Base-by-base conservation (phyloP, 805 yeast genomes). In the Candida multigemmis region DNA sequence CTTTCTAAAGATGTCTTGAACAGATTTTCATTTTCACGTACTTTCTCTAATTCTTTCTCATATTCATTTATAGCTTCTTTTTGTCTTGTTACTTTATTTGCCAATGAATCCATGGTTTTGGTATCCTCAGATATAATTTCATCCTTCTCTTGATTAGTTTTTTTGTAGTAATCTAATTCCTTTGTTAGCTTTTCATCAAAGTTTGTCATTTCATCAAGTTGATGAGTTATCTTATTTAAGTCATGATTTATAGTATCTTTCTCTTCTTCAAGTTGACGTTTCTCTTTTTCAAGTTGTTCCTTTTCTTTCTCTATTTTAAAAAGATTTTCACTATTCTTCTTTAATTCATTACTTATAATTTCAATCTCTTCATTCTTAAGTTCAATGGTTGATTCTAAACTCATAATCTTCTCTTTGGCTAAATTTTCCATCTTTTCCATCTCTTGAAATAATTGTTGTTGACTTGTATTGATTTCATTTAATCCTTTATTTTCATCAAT, bases 61-160 rank as follows among this genome's bases (percentile, higher is more conserved):
- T 35, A 16, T 33, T 42, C 25, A 28, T 43, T 15, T 7, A 16
- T 21, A 15, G 26, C 27, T 15, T 32, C 30, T 28, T 47, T 43
- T 16, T 40, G 44, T 14, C 31, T 22, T 12, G 40, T 36, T 9
- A 50, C 37, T 22, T 42, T 41, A 27, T 39, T 34, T 3, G 49
- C 48, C n/a, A 56, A 38, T 28, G 51, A 53, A 19, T 37, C 44
- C 36, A 58, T 31, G 26, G 48, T 51, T 21, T 34, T 38, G 6
- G 50, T 46, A 27, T 56, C 58, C 17, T 49, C 59, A 15, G 41
- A 37, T 7, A 56, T 50, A 6, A 47, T 48, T n/a, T 34, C 33
- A 23, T 56, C 59, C 25, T 56, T 52, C 14, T 54, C 56, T 13
- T 30, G 27, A 24, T 38, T 34, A 12, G 32, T 16, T 10, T 28